Evolutionary conservation across 306 rosid genomes (phyloP).

Genomic region (Trifolium fragiferum): DNA sequence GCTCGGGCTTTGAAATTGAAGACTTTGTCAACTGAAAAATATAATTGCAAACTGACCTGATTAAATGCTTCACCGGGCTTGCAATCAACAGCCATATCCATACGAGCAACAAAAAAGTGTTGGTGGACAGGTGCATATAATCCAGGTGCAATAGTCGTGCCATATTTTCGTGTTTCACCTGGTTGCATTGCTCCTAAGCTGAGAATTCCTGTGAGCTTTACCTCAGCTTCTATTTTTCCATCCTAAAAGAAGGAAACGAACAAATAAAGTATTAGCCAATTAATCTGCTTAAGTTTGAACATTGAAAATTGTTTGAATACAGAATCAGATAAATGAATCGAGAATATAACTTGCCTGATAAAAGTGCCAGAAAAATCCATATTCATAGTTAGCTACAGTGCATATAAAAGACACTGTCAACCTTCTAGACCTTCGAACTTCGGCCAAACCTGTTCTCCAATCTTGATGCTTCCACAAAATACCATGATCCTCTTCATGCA

Average conservation of each 20-base stretch:
- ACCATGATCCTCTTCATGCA: conserved; percentile 90
- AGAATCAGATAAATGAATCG: not conserved
- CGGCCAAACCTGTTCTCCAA: conserved; percentile 89
- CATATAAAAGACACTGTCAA: conserved; percentile 75
- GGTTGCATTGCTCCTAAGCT: conserved; percentile 84
- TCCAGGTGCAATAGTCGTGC: conserved; percentile 88
- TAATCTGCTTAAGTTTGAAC: conserved; percentile 24
- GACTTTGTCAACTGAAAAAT: not conserved
- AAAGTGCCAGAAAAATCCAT: conserved; percentile 84
- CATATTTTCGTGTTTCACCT: conserved; percentile 83
- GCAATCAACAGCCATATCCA: conserved; percentile 92
- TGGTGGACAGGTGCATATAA: conserved; percentile 86
- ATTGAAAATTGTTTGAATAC: not conserved
- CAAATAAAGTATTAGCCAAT: conserved; percentile 19
- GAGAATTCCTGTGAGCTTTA: conserved; percentile 79
- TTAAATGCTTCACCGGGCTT: conserved; percentile 84
- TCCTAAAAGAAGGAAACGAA: conserved; percentile 55
- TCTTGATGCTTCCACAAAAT: conserved; percentile 90
- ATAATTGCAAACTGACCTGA: conserved; percentile 57
- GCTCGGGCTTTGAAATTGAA: not conserved
- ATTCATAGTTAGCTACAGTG: conserved; percentile 86
- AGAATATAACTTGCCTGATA: conserved; percentile 72
- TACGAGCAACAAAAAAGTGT: conserved; percentile 84
- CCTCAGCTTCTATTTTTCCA: conserved; percentile 86
- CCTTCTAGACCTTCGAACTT: conserved; percentile 83